Percentiles rank a stretch among this genome's conserved stretches.
Evolutionary conservation across 495 filamentous ascomycete genomes (phyloP).

Genomic region (Letharia columbiana): DNA sequence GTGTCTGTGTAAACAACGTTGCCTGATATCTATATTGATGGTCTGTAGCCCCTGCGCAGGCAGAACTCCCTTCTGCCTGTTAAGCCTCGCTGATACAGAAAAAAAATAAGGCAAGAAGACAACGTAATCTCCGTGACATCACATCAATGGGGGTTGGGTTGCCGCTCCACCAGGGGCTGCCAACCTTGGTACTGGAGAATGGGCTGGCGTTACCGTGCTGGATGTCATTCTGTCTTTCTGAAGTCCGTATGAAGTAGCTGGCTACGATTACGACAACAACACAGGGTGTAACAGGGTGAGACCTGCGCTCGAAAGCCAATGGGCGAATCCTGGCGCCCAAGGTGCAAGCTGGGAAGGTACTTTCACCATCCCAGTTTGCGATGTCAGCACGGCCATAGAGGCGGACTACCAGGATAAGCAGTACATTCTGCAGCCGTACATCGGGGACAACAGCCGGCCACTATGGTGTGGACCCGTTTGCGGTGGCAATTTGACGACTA

Average conservation of each 20-base stretch:
- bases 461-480: conserved; percentile 29
- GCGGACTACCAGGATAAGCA: conserved; percentile 18
- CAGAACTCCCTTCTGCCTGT: neutral
- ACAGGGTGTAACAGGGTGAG: conserved; percentile 19
- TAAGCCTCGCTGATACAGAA: neutral
- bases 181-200: conserved; percentile 21
- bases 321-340: conserved; percentile 23
- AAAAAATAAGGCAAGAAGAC: conserved; percentile 20
- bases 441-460: conserved; percentile 26
- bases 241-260: conserved; percentile 26
- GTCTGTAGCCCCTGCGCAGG: neutral
- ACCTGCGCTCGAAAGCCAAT: conserved; percentile 22
- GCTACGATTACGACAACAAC: conserved; percentile 23
- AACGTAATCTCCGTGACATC: conserved; percentile 20
- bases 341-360: conserved; percentile 29
- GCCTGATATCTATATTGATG: conserved; percentile 32
- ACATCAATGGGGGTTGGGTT: conserved; percentile 30
- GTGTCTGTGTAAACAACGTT: conserved; percentile 25
- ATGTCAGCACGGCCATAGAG: conserved; percentile 23
- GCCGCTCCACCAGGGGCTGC: conserved; percentile 19
- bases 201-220: conserved; percentile 19
- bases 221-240: conserved; percentile 29
- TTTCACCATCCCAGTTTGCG: conserved; percentile 29
- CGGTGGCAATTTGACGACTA: conserved; percentile 20
- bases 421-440: conserved; percentile 28